Conservation (phyloP, 148 eudicot species). For the Cornus suecica region DNA sequence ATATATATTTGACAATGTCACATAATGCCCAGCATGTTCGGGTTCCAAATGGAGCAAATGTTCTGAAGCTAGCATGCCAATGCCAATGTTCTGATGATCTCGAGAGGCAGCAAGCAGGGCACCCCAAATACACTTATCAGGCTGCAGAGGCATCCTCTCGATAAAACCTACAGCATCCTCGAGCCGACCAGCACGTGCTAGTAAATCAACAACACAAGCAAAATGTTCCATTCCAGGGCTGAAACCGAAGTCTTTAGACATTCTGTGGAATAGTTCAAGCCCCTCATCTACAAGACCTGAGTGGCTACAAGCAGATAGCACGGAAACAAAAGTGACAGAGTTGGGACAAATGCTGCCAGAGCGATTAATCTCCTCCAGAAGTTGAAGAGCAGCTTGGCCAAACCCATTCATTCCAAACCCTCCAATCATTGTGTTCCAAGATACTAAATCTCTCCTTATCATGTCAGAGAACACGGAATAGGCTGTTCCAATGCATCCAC, state of each 20-base stretch:
- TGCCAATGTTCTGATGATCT: conserved; percentile 29
- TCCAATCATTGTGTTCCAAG: conserved; percentile 57
- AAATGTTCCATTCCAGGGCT: conserved; percentile 48
- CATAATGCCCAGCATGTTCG: conserved; percentile 51
- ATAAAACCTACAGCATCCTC: conserved; percentile 40
- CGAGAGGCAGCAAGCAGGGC: conserved; percentile 44
- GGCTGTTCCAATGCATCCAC: conserved; percentile 34
- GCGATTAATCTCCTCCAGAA: conserved; percentile 35
- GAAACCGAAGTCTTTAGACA: conserved; percentile 24
- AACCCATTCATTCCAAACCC: conserved; percentile 47
- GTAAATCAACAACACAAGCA: conserved; percentile 53
- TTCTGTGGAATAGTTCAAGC: conserved; percentile 33
- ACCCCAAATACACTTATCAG: conserved; percentile 52
- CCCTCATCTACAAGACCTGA: conserved; percentile 49
- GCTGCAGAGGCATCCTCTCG: conserved; percentile 31
- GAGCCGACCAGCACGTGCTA: conserved; percentile 56
- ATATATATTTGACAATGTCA: conserved; percentile 49
- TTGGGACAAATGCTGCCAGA: conserved; percentile 31
- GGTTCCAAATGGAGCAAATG: conserved; percentile 47
- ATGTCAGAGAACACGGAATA: conserved; percentile 33
- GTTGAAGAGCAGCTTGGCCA: conserved; percentile 38
- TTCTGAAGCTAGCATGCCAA: conserved; percentile 44
- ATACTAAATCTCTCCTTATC: conserved; percentile 33
- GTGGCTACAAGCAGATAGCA: conserved; percentile 48
- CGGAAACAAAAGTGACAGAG: conserved; percentile 50